phyloP scores from a whole-genome alignment of 306 rosid species.

The Luffa aegyptiaca region DNA sequence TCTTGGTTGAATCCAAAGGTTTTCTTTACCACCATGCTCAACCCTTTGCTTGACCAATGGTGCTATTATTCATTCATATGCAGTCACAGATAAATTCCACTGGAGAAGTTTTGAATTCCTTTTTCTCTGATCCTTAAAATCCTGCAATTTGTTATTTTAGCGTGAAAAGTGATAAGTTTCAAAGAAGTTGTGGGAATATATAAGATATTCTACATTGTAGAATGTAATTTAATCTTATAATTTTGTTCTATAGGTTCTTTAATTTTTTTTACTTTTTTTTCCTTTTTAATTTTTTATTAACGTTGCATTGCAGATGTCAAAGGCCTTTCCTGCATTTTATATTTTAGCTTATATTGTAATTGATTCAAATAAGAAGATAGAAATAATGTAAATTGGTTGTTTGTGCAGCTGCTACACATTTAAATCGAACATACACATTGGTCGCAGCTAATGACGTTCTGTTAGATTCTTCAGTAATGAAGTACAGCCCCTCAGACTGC shows the following conservation, averaged over 20 bases:
- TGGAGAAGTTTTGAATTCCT: background rate
- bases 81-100: background rate
- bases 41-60: background rate
- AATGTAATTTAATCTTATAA: background rate
- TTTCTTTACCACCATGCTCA: background rate
- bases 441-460: constrained; percentile 91
- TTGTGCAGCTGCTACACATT: constrained; percentile 71
- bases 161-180: background rate
- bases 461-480: constrained; percentile 81
- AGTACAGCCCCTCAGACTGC: constrained; percentile 87
- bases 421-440: constrained; percentile 63
- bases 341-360: background rate
- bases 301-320: background rate
- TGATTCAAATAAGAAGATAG: background rate
- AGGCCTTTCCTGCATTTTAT: background rate
- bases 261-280: too few relatives aligned
- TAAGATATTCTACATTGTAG: background rate
- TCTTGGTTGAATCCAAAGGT: background rate
- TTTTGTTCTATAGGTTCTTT: background rate
- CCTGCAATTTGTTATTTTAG: background rate
- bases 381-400: constrained; percentile 10
- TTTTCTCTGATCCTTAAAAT: background rate
- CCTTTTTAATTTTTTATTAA: background rate
- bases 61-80: background rate
- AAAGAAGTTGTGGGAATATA: background rate